phyloP scores from a whole-genome alignment of 2,329 filamentous ascomycete species.

The Fusarium sp. region DNA sequence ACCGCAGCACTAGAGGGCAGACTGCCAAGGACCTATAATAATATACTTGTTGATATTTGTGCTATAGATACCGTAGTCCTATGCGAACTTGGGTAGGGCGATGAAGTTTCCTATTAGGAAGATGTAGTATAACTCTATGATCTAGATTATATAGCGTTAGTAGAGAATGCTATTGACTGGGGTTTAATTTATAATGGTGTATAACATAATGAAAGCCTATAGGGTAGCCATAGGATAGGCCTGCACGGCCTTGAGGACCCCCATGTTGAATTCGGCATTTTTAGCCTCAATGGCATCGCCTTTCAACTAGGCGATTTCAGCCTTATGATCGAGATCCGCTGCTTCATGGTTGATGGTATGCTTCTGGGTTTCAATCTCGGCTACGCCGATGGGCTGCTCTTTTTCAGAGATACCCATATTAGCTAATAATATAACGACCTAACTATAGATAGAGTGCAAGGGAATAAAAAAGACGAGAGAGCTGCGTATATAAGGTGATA shows the following conservation, averaged over 20 bases:
- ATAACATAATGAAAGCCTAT: neutral
- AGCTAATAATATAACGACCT: neutral
- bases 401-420: neutral
- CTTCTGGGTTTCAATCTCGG: neutral
- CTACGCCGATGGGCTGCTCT: neutral
- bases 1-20: slow-evolving; percentile 49
- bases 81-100: slow-evolving; percentile 53
- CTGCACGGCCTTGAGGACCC: neutral
- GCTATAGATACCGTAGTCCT: slow-evolving; percentile 50
- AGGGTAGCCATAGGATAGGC: neutral
- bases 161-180: no score
- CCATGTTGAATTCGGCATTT: slow-evolving; percentile 6
- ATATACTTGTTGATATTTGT: slow-evolving; percentile 35
- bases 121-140: slow-evolving; percentile 63
- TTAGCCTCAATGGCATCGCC: slow-evolving; percentile 2
- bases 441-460: neutral
- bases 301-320: neutral
- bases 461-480: neutral
- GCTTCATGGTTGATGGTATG: neutral
- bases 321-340: slow-evolving; percentile 1
- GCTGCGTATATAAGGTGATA: neutral
- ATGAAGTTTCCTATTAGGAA: slow-evolving; percentile 61
- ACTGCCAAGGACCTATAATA: slow-evolving; percentile 54
- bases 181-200: neutral
- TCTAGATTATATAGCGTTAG: slow-evolving; percentile 42